These are phyloP conservation scores for Penicillium paneum DNA, from an alignment of 2,329 filamentous ascomycete genomes.

Conservation along the genomic window DNA sequence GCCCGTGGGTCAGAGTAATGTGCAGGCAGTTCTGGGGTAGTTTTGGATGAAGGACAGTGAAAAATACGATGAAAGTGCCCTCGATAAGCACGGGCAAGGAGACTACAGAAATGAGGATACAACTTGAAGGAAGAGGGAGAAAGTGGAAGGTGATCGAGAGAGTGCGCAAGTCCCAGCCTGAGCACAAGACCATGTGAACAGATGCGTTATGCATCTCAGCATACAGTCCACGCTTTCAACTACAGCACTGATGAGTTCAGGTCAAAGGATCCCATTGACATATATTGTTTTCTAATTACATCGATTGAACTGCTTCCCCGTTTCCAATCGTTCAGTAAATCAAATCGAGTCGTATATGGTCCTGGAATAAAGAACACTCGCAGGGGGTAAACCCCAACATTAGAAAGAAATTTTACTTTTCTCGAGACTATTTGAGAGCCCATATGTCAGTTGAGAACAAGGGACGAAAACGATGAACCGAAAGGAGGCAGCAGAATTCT, in stretches of 20 bases:
- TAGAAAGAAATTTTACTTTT: slow-evolving; percentile 1
- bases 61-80: background rate
- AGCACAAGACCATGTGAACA: background rate
- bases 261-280: background rate
- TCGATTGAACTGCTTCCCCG: background rate
- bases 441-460: background rate
- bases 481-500: background rate
- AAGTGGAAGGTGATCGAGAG: background rate
- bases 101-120: background rate
- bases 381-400: background rate
- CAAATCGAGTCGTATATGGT: background rate
- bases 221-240: background rate
- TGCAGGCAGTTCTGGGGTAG: too few relatives aligned
- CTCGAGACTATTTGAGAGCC: background rate
- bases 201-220: background rate
- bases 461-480: background rate
- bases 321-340: background rate
- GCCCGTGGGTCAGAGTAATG: background rate
- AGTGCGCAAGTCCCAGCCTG: background rate
- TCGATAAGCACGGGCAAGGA: background rate
- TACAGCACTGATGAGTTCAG: background rate
- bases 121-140: background rate
- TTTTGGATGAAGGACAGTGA: background rate
- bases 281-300: background rate
- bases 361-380: background rate